A percentile compares a stretch with the other conserved stretches of the same genome.
Conservation (phyloP, 2,329 filamentous ascomycete genomes). For the Diaporthe caulivora region DNA sequence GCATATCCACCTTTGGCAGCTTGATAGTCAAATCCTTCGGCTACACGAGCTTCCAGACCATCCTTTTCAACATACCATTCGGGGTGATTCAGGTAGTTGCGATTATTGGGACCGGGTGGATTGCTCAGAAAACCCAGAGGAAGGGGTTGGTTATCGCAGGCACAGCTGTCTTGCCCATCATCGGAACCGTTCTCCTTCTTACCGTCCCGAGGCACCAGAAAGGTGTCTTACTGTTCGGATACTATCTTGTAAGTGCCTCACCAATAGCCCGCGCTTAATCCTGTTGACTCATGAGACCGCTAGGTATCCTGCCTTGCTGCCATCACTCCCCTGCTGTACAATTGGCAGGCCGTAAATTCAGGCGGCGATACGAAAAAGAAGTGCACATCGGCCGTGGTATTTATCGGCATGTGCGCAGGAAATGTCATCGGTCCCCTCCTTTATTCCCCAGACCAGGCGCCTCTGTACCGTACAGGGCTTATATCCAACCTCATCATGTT, state of each 20-base stretch:
- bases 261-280: background rate
- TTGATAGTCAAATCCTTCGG: conserved; percentile 71
- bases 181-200: conserved; percentile 61
- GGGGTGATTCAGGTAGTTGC: conserved; percentile 69
- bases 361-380: conserved; percentile 79
- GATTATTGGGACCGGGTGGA: conserved; percentile 66
- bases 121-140: conserved; percentile 55
- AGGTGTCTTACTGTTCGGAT: conserved; percentile 62
- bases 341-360: conserved; percentile 73
- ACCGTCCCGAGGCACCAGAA: conserved; percentile 60
- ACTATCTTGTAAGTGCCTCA: conserved; percentile 57
- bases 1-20: conserved; percentile 70
- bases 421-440: conserved; percentile 76
- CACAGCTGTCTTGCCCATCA: conserved; percentile 52
- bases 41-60: conserved; percentile 66
- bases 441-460: conserved; percentile 71
- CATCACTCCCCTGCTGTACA: conserved; percentile 69
- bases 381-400: conserved; percentile 72
- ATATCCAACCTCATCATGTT: conserved; percentile 73
- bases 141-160: conserved; percentile 59
- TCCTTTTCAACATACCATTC: conserved; percentile 72
- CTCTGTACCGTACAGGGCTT: conserved; percentile 68
- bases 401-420: conserved; percentile 74
- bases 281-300: background rate
- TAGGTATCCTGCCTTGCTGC: conserved; percentile 44